Evolutionary conservation across 2,329 filamentous ascomycete genomes (phyloP), one percentile per base, ranked within the genome.

Genomic region (Trichoderma gracile): DNA sequence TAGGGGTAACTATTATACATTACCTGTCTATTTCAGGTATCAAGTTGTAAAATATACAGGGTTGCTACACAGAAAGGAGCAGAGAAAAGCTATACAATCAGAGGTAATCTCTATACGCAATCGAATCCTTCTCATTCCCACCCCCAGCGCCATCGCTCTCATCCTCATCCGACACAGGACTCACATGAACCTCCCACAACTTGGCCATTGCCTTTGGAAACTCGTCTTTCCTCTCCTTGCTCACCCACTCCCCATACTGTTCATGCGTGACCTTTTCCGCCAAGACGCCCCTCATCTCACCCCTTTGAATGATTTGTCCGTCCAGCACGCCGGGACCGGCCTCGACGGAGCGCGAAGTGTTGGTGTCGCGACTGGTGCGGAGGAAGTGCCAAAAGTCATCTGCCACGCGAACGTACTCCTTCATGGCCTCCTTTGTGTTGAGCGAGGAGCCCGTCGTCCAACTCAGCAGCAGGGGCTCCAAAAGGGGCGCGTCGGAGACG

Each of bases 401-500:
- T 0, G 86, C 81, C 1, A 86, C 77, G 50, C 83, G 78, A 30
- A 89, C 85, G 68, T 90, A 89, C 73, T 88, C 82, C 33, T 77
- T 72, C 47, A 89, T 72, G 0, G 84, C 87, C 64, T 85, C 79
- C 49, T 78, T 78, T 1, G 82, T 82, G 40, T 54, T 77, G n/a
- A 88, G 80, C 1, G 78, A 82, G 0, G 87, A 84, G 0, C 86
- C 85, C 0, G 87, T 89, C 0, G 85, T 84, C 77, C 84, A 83
- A 63, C 83, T 81, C 50, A 90, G 78, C 30, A 90, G 75, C 57
- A 82, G 75, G 0, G 87, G 87, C 66, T 89, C 82, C 8, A 90
- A 80, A 3, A 90, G 77, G 0, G 87, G 86, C 17, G 87, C 88
- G 70, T 90, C 88, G 0, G 88, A 89, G 21, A 89, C 84, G 10